Evolutionary conservation across 495 filamentous ascomycete species (phyloP), one percentile per base, ranked within the genome.

Genomic region (Tuber calosporum): DNA sequence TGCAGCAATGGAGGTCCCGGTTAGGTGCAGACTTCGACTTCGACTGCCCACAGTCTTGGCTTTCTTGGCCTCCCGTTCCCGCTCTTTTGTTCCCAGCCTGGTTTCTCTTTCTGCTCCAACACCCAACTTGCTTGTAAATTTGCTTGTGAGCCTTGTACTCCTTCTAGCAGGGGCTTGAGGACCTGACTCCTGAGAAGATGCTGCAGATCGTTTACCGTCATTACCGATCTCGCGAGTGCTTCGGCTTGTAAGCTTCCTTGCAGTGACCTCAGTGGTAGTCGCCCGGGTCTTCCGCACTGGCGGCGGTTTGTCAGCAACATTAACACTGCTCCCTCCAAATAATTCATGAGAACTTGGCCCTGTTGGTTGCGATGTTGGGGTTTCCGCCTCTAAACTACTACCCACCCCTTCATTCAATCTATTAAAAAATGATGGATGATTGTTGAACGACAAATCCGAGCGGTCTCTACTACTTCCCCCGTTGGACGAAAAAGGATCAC

Each of bases 81-180:
- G 71, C 84, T 73, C 80, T 78, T 71, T 86, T 84, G 75, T 67
- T 19, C 66, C 72, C 69, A 81, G 39, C 62, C 77, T 68, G 38
- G 79, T 79, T 75, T 79, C 79, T 53, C 76, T 43, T 26, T 81
- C 79, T 26, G 70, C 58, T 34, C 73, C 79, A 53, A 75, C 73
- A 0, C 76, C 72, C 53, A 81, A 68, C 68, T 81, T 82, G 40
- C 80, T 81, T 30, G 77, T 77, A 40, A 82, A 81, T 58, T 82
- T 82, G 66, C 79, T 79, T 39, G 80, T 82, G 67, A 82, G 68
- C 48, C 80, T 70, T 62, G 80, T 82, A 67, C 80, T 82, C 71
- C 80, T 71, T 36, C 80, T 83, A 41, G 84, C 79, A 13, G 85
- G 84, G 70, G 74, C 81, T 84, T 75, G 87, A 86, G 41, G 86